Conservation (phyloP, 768 basidiomycete genomes). For the Tricholoma bakamatsutake region DNA sequence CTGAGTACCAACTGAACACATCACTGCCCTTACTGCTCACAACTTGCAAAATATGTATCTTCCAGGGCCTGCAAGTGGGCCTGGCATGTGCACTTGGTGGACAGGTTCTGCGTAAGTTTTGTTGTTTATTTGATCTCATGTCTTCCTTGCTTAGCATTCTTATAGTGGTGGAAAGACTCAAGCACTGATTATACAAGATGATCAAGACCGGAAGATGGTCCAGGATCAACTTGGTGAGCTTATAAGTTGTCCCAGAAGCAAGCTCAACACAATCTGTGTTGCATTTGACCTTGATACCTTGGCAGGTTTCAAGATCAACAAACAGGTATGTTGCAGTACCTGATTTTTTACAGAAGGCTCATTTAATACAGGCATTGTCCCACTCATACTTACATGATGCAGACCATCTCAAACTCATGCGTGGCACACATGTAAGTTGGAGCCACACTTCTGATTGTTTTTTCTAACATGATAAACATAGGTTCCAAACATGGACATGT, state of each 20-base stretch:
- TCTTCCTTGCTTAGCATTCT: too few species aligned
- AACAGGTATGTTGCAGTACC: background rate
- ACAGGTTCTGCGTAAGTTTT: background rate
- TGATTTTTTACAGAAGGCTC: background rate
- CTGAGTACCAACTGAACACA: too few species aligned
- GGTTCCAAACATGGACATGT: background rate
- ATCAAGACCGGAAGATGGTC: background rate
- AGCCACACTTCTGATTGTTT: too few species aligned
- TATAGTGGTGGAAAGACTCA: too few species aligned
- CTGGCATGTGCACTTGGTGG: background rate
- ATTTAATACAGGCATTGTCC: background rate
- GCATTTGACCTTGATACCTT: background rate
- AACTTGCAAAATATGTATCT: background rate
- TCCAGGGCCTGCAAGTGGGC: background rate
- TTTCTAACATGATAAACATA: background rate
- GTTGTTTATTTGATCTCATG: too few species aligned
- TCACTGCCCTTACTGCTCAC: background rate
- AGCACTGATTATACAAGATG: background rate
- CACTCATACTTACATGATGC: background rate
- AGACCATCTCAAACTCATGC: background rate
- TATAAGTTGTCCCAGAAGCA: background rate
- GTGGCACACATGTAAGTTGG: background rate
- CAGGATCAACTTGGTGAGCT: background rate
- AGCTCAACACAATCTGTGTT: background rate
- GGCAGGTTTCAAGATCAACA: background rate